These are phyloP conservation scores for Boletus subcaerulescens DNA, from an alignment of 768 basidiomycete species.

Conservation along the genomic window DNA sequence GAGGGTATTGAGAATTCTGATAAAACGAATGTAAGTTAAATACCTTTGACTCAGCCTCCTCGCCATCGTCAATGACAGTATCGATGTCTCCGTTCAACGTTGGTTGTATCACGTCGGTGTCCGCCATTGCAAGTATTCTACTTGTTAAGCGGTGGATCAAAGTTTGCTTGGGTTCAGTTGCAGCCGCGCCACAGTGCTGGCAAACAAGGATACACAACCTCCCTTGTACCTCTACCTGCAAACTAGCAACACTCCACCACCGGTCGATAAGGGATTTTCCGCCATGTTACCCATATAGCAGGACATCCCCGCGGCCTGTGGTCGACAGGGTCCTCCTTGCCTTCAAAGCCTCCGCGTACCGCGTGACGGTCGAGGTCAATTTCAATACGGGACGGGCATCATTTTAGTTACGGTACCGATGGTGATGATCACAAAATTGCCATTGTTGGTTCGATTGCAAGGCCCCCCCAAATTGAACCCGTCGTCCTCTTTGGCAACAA, in stretches of 20 bases:
- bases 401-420: conserved; percentile 32
- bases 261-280: conserved; percentile 3
- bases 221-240: neutral
- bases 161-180: conserved; percentile 21
- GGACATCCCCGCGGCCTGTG: neutral
- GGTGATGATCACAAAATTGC: conserved; percentile 24
- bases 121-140: conserved; percentile 43
- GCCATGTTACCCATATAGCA: neutral
- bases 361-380: conserved; percentile 23
- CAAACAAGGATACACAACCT: conserved; percentile 31
- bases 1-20: conserved; percentile 15
- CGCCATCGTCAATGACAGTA: conserved; percentile 49
- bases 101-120: conserved; percentile 46
- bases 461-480: neutral
- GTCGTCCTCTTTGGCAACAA: conserved; percentile 16
- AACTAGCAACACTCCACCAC: neutral
- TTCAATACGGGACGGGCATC: conserved; percentile 28
- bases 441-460: conserved; percentile 15
- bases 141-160: conserved; percentile 16
- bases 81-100: conserved; percentile 32
- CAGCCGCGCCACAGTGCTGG: conserved; percentile 15
- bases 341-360: conserved; percentile 18
- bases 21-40: conserved; percentile 5
- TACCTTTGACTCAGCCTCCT: conserved; percentile 65
- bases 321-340: conserved; percentile 5